These are phyloP conservation scores for Mrakiaceae sp. DNA, from an alignment of 1,284 basidiomycete genomes.

Conservation along the genomic window DNA sequence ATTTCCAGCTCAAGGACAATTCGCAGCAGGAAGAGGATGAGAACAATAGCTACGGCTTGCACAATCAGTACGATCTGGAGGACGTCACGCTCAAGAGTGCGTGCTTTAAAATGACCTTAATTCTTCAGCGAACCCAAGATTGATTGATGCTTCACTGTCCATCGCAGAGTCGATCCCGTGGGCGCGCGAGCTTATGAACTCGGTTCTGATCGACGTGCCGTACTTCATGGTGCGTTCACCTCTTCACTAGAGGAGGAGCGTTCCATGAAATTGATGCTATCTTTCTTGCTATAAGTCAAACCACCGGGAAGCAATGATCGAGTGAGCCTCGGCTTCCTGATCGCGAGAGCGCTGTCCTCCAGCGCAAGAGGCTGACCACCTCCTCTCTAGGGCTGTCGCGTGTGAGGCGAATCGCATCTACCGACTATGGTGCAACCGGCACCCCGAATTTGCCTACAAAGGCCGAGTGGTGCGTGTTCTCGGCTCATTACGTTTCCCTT, in stretches of 20 bases:
- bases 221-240: conserved; percentile 18
- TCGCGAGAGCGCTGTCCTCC: no score
- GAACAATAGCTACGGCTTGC: conserved; percentile 36
- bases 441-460: conserved; percentile 39
- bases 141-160: no score
- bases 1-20: conserved; percentile 30
- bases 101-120: no score
- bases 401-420: conserved; percentile 38
- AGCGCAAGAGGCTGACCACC: neutral
- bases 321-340: no score
- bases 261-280: no score
- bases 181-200: conserved; percentile 41
- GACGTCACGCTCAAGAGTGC: conserved; percentile 32
- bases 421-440: conserved; percentile 43
- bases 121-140: no score
- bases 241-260: no score
- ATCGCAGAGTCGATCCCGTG: conserved; percentile 34
- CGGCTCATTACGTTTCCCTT: no score
- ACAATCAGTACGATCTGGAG: conserved; percentile 36
- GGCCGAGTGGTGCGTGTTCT: conserved; percentile 30
- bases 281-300: no score
- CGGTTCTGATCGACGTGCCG: conserved; percentile 41
- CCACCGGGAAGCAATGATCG: no score
- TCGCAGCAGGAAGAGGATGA: conserved; percentile 30
- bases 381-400: conserved; percentile 19